Evolutionary conservation across 768 basidiomycete species (phyloP), one percentile per base, ranked within the genome.

Genomic region (Boletus coccyginus): DNA sequence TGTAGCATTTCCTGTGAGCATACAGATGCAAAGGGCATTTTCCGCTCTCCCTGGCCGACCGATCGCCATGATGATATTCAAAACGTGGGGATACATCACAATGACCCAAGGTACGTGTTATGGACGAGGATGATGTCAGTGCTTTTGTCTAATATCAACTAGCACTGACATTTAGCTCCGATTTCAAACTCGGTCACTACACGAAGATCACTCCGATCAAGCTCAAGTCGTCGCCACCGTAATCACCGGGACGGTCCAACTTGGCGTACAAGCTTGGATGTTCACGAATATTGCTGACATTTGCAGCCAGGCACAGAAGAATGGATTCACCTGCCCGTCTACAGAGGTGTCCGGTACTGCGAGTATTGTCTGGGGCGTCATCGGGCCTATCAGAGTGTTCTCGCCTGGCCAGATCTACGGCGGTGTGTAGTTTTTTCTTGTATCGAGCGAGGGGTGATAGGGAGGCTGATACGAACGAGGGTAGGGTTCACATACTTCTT

Each of bases 51-150:
- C 79, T 64, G 89, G 89, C 14, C 80, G 79, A 49, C 87, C 90
- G 3, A 79, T 89, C 55, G 87, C 88, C 0, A 84, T 88, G 82
- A 87, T 90, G 88, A 84, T 89, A 80, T 88, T 85, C 76, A 87
- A 86, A 73, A 85, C 80, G 5, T 88, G 80, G 73, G 85, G 84
- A n/a, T 88, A 87, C 65, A 80, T 86, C 43, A 81, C 84, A 1
- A 82, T 86, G 82, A 60, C 73, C 21, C 79, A 81, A 75, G 66
- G 66, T 60, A 13, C 11, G 58, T 33, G 35, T 19, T 13, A 5
- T 43, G 27, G 36, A 14, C 13, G 10, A 16, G 11, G 24, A 36
- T 1, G 11, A 24, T 6, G 5, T 0, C 10, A 6, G 3, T 33
- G 7, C 9, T 19, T 5, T 35, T 51, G 31, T 49, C 52, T 55